These are phyloP conservation scores for Pseudozyma tsukubaensis DNA, from an alignment of 1,284 basidiomycete genomes.

Conservation along the genomic window DNA sequence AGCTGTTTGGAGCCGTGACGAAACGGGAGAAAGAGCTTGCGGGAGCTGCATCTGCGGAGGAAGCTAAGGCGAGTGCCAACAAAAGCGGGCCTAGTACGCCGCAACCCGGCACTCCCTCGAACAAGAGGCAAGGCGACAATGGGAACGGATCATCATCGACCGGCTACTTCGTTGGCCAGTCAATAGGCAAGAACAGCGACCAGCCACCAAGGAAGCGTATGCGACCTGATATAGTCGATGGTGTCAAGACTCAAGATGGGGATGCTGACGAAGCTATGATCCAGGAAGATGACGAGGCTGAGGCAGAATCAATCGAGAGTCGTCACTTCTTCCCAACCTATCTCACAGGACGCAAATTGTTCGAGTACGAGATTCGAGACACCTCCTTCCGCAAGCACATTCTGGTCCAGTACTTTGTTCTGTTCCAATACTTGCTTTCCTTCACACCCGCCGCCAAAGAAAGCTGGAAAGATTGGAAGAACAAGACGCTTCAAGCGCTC, in stretches of 20 bases:
- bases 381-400: constrained; percentile 90
- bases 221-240: constrained; percentile 34
- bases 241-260: constrained; percentile 5
- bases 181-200: constrained; percentile 16
- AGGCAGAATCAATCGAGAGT: constrained; percentile 67
- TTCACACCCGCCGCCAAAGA: constrained; percentile 80
- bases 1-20: constrained; percentile 52
- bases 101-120: constrained; percentile 10
- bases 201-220: constrained; percentile 22
- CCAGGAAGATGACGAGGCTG: constrained; percentile 8
- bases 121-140: constrained; percentile 16
- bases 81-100: constrained; percentile 9
- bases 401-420: constrained; percentile 84
- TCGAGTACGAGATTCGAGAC: constrained; percentile 87
- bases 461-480: constrained; percentile 72
- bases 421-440: constrained; percentile 81
- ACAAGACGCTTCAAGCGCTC: constrained; percentile 54
- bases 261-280: constrained; percentile 11
- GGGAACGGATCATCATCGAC: constrained; percentile 7
- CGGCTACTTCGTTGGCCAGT: constrained; percentile 34
- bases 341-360: constrained; percentile 83
- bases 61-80: constrained; percentile 13
- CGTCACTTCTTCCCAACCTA: constrained; percentile 89
- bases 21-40: constrained; percentile 54
- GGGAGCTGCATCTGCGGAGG: constrained; percentile 40